Conservation (phyloP, 2,329 filamentous ascomycete genomes). For the Clarireedia sp. region DNA sequence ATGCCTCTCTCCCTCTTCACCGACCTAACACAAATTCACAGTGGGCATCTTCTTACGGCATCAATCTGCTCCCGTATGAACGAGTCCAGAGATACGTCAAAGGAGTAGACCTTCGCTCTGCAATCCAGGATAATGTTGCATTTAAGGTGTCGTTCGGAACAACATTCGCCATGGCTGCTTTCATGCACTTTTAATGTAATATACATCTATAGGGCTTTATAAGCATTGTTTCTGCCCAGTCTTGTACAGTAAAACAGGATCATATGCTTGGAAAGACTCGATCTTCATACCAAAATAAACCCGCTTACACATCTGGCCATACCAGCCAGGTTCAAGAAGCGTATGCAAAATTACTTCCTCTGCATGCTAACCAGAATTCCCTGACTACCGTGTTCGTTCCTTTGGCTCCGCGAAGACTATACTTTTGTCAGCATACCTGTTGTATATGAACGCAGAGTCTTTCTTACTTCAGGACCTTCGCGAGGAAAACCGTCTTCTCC, state of each 20-base stretch:
- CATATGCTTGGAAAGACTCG: too few relatives aligned
- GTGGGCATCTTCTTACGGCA: slow-evolving; percentile 43
- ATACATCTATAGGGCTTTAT: not conserved
- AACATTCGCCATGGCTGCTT: slow-evolving; percentile 64
- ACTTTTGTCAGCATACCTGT: not conserved
- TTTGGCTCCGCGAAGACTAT: slow-evolving; percentile 53
- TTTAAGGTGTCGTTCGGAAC: slow-evolving; percentile 53
- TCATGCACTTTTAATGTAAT: slow-evolving; percentile 43
- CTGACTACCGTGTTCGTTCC: slow-evolving; percentile 59
- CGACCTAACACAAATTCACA: slow-evolving; percentile 20
- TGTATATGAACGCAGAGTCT: too few relatives aligned
- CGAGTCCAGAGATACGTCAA: slow-evolving; percentile 42
- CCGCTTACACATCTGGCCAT: too few relatives aligned
- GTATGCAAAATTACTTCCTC: slow-evolving; percentile 53
- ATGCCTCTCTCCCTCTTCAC: not conserved
- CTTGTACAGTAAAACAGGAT: not conserved
- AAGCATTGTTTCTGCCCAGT: too few relatives aligned
- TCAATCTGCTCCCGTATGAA: slow-evolving; percentile 35
- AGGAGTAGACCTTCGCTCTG: slow-evolving; percentile 38
- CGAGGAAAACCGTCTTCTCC: slow-evolving; percentile 57
- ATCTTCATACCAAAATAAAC: not conserved
- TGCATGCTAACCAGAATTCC: slow-evolving; percentile 65
- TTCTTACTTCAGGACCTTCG: slow-evolving; percentile 54
- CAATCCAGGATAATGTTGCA: slow-evolving; percentile 30
- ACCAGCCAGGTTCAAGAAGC: slow-evolving; percentile 32